Percentiles rank a stretch among this genome's conserved stretches.
Evolutionary conservation across 75 land plant species (phyloP).

Genomic region (Adiantum capillusveneris): DNA sequence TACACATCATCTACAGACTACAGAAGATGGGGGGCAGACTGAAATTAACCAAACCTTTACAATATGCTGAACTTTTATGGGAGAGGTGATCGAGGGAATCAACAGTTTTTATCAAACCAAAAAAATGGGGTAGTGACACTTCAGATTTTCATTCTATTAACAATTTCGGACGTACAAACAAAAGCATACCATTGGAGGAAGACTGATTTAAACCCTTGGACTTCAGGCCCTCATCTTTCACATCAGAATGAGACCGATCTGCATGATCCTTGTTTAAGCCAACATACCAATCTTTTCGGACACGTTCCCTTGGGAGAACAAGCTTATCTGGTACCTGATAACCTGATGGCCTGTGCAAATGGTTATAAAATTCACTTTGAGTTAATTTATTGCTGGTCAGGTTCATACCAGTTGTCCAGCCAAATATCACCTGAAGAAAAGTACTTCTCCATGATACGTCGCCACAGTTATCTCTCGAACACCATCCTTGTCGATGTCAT

Average conservation of each 20-base stretch:
- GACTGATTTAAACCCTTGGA: conserved; percentile 23
- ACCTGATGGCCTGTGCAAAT: conserved; percentile 59
- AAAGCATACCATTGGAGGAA: background rate
- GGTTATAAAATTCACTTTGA: background rate
- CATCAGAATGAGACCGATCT: conserved; percentile 95
- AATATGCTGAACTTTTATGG: too few species aligned
- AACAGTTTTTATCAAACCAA: too few species aligned
- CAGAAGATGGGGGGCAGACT: too few species aligned
- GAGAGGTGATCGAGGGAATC: too few species aligned
- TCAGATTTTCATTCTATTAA: too few species aligned
- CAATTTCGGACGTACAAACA: background rate
- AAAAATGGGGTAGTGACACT: too few species aligned
- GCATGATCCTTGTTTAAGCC: conserved; percentile 77
- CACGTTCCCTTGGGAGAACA: conserved; percentile 64
- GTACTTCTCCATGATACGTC: conserved; percentile 89
- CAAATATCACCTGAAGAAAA: conserved; percentile 77
- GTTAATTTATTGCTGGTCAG: background rate
- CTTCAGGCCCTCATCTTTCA: conserved; percentile 60
- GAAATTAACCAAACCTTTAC: too few species aligned
- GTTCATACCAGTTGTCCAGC: background rate
- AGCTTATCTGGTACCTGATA: conserved; percentile 79
- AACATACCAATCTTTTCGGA: conserved; percentile 89
- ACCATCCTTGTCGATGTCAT: conserved; percentile 99
- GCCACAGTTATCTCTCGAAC: conserved; percentile 84
- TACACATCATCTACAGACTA: too few species aligned